Conservation (phyloP, 2,329 filamentous ascomycete genomes). For the Monilinia aucupariae region DNA sequence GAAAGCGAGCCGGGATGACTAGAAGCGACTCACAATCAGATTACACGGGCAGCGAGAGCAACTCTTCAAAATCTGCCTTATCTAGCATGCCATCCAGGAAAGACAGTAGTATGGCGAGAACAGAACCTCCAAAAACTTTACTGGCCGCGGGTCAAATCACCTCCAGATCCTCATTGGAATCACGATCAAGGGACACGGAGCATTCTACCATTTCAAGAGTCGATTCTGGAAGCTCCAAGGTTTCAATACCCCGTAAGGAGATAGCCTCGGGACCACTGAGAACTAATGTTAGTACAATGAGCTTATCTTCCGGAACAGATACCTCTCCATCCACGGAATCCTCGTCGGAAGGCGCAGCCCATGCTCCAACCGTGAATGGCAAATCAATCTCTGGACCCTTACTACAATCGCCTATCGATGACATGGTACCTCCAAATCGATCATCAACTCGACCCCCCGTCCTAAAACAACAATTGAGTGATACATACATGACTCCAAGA, state of each 20-base stretch:
- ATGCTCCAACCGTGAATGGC: conserved; percentile 34
- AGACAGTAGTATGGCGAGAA: conserved; percentile 17
- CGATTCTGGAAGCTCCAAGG: conserved; percentile 47
- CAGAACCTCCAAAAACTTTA: conserved; percentile 28
- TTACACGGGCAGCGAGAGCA: conserved; percentile 24
- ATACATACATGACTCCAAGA: conserved; percentile 36
- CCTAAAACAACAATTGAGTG: conserved; percentile 39
- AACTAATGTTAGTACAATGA: conserved; percentile 27
- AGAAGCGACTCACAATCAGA: conserved; percentile 38
- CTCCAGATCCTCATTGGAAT: conserved; percentile 54
- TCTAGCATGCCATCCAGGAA: conserved; percentile 25
- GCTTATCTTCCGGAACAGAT: conserved; percentile 30
- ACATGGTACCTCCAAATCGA: conserved; percentile 29
- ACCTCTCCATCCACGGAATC: conserved; percentile 33
- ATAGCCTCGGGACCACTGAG: conserved; percentile 34
- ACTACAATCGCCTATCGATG: conserved; percentile 26
- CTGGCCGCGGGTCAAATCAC: conserved; percentile 39
- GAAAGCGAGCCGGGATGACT: conserved; percentile 44
- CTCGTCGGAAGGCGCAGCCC: conserved; percentile 32
- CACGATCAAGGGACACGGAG: conserved; percentile 51
- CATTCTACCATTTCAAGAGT: conserved; percentile 43
- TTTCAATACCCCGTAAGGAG: conserved; percentile 59
- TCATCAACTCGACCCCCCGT: conserved; percentile 36
- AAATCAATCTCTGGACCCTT: conserved; percentile 33
- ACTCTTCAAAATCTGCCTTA: conserved; percentile 35